These are phyloP conservation scores for Leptomonas pyrrhocoris DNA, from an alignment of 208 protist genomes.

Conservation along the genomic window DNA sequence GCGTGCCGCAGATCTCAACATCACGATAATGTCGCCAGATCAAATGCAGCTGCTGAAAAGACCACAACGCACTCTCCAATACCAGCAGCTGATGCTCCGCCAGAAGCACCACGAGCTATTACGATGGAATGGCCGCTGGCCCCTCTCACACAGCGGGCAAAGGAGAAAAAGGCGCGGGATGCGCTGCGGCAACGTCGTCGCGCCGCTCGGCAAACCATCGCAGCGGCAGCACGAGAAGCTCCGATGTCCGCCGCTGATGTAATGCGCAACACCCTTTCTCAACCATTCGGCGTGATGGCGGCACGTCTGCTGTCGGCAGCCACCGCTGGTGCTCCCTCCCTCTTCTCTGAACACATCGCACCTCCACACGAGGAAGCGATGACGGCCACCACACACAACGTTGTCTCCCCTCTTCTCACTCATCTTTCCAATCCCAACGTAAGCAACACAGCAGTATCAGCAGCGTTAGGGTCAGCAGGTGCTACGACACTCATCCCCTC, in stretches of 20 bases:
- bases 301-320: slow-evolving; percentile 29
- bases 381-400: not conserved
- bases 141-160: slow-evolving; percentile 12
- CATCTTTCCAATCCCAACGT: not conserved
- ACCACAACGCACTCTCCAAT: not conserved
- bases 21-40: not conserved
- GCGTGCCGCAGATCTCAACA: not conserved
- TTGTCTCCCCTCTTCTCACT: not conserved
- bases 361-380: not conserved
- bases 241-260: slow-evolving; percentile 22
- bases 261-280: slow-evolving; percentile 22
- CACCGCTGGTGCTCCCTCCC: slow-evolving; percentile 13
- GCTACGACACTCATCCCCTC: not conserved
- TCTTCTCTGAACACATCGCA: slow-evolving; percentile 22
- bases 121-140: slow-evolving; percentile 21
- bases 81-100: not conserved
- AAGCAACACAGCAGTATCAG: not conserved
- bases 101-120: not conserved
- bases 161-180: slow-evolving; percentile 17
- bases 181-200: slow-evolving; percentile 21
- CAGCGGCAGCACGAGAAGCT: not conserved
- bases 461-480: not conserved
- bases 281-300: slow-evolving; percentile 30
- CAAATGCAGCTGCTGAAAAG: not conserved
- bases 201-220: slow-evolving; percentile 11